Percentiles rank a stretch among this genome's conserved stretches.
Evolutionary conservation across 2,329 filamentous ascomycete genomes (phyloP).

Genomic region (Berkeleyomyces rouxiae): DNA sequence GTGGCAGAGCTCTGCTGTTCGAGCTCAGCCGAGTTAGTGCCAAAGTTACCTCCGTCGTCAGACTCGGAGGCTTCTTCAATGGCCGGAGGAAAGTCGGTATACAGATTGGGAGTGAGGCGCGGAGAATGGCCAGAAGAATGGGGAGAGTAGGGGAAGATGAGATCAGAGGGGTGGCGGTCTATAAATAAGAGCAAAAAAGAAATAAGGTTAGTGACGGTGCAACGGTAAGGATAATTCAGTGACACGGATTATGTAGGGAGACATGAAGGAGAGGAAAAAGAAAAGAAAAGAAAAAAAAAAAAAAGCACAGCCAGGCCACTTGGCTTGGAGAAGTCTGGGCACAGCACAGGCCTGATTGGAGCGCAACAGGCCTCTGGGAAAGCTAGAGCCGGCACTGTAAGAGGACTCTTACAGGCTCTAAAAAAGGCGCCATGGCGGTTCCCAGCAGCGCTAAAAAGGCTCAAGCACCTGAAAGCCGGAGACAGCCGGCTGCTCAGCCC

Average conservation of each 20-base stretch:
- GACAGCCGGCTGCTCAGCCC: too few relatives aligned
- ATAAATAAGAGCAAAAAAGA: slow-evolving; percentile 5
- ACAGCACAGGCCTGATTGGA: neutral
- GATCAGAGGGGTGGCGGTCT: slow-evolving; percentile 1
- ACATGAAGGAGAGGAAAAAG: neutral
- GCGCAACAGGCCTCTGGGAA: neutral
- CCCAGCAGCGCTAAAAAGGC: neutral
- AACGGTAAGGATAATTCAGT: neutral
- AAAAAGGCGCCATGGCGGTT: neutral
- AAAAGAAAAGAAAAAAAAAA: neutral
- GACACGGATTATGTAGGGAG: neutral
- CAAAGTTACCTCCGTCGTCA: neutral
- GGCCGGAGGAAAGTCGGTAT: slow-evolving; percentile 5
- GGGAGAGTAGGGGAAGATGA: slow-evolving; percentile 3
- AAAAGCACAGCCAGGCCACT: neutral
- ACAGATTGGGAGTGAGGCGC: neutral
- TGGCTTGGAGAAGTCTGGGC: neutral
- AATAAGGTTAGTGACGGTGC: neutral
- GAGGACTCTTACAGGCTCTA: neutral
- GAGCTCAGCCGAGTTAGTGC: slow-evolving; percentile 8
- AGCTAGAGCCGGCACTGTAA: neutral
- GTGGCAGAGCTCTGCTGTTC: slow-evolving; percentile 10
- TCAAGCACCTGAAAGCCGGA: neutral
- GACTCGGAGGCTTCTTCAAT: slow-evolving; percentile 11
- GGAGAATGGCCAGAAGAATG: slow-evolving; percentile 4